These are phyloP conservation scores for Geopyxis carbonaria DNA, from an alignment of 495 filamentous ascomycete genomes.

Conservation along the genomic window DNA sequence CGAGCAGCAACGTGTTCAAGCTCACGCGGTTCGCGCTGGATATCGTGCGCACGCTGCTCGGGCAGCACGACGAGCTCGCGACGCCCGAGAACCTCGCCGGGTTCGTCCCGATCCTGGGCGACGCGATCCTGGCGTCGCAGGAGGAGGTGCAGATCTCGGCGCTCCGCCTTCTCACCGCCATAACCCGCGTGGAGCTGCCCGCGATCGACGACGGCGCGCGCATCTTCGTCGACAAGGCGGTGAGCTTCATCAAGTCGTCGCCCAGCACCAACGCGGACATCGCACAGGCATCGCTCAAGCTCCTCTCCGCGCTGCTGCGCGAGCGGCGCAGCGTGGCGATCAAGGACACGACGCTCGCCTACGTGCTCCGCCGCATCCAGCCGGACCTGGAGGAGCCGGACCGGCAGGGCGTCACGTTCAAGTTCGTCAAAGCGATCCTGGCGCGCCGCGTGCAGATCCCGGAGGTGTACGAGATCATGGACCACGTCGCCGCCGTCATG, in stretches of 20 bases:
- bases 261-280: constrained; percentile 62
- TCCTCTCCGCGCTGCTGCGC: constrained; percentile 68
- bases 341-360: constrained; percentile 65
- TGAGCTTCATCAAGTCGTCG: constrained; percentile 59
- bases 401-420: constrained; percentile 79
- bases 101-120: constrained; percentile 75
- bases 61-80: constrained; percentile 62
- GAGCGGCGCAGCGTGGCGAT: constrained; percentile 57
- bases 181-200: constrained; percentile 67
- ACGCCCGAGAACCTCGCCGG: constrained; percentile 62
- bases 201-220: constrained; percentile 48
- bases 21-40: constrained; percentile 74
- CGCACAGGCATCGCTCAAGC: constrained; percentile 68
- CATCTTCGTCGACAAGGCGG: constrained; percentile 67
- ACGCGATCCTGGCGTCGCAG: constrained; percentile 60
- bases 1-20: constrained; percentile 65
- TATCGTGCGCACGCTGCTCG: constrained; percentile 59
- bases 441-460: constrained; percentile 69
- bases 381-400: constrained; percentile 87
- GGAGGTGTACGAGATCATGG: constrained; percentile 76
- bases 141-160: constrained; percentile 82
- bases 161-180: constrained; percentile 62
- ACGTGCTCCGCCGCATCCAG: constrained; percentile 64
- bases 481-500: constrained; percentile 81
- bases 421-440: constrained; percentile 74